phyloP scores from a whole-genome alignment of 768 basidiomycete species.

The Fibroporia radiculosa region DNA sequence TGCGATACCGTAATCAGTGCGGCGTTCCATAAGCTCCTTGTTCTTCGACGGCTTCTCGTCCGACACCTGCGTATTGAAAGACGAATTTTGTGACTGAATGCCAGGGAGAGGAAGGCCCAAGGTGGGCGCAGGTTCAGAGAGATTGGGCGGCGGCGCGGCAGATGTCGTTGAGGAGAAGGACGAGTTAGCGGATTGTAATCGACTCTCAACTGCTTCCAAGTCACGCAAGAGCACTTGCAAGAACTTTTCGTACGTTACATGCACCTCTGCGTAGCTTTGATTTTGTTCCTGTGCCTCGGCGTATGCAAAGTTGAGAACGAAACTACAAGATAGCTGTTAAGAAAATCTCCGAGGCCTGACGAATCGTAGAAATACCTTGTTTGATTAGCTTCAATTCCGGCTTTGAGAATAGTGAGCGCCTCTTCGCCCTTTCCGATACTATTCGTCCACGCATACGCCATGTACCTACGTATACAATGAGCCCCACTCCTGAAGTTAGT shows the following conservation, averaged over 20 bases:
- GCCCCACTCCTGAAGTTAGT: slow-evolving; percentile 1
- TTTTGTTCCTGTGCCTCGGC: slow-evolving; percentile 63
- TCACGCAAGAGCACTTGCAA: slow-evolving; percentile 54
- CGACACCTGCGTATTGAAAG: slow-evolving; percentile 41
- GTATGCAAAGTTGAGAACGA: slow-evolving; percentile 85
- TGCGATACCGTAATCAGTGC: slow-evolving; percentile 68
- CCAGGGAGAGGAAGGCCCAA: not conserved
- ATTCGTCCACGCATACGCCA: slow-evolving; percentile 81
- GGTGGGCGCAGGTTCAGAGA: slow-evolving; percentile 1
- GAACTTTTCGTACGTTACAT: slow-evolving; percentile 66
- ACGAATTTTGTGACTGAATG: slow-evolving; percentile 21
- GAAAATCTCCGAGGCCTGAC: not conserved
- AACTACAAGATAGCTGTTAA: slow-evolving; percentile 37
- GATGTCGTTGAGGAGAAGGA: slow-evolving; percentile 31
- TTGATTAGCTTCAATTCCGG: slow-evolving; percentile 85
- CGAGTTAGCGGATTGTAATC: slow-evolving; percentile 29
- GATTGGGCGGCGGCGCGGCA: slow-evolving; percentile 1
- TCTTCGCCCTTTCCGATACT: slow-evolving; percentile 72
- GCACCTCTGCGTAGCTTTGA: slow-evolving; percentile 62
- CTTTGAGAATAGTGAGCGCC: slow-evolving; percentile 68
- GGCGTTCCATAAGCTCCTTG: slow-evolving; percentile 50
- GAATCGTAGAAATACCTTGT: slow-evolving; percentile 42
- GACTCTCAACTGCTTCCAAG: slow-evolving; percentile 52
- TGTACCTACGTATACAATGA: slow-evolving; percentile 51
- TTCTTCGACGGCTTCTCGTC: slow-evolving; percentile 47